Evolutionary conservation across 192 early-diverging fungal species (phyloP), one percentile per base, ranked within the genome.

Genomic region (Paraglomus occultum): DNA sequence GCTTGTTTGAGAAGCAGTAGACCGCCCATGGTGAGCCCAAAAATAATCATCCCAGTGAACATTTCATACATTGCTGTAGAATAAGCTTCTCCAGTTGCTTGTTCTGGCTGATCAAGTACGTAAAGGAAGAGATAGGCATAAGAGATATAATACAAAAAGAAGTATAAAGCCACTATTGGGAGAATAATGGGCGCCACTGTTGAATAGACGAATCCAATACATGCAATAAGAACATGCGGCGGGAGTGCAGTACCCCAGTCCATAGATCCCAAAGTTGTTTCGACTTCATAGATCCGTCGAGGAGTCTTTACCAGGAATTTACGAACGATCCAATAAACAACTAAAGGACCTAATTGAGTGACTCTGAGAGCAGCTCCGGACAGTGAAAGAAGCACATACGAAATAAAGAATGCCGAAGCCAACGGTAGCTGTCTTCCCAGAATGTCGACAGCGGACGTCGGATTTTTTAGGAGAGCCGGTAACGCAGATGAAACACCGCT

Each of bases 41-140:
- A 87, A 15, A 94, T 83, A 75, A 90, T 93, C 49, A 90, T 76
- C 47, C 85, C 91, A 17, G 84, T 81, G 22, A 79, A 85, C 45
- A 89, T 76, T 63, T 91, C 85, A 69, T 83, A 82, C 44, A 89
- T 77, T 11, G 83, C 76, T 47, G 74, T 76, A 0, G 88, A 86
- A 66, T 86, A 92, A 20, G 83, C 80, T 45, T 88, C 77, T 2
- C 91, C 91, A 18, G 84, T 87, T 1, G 87, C 83, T 51, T 82
- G 76, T 71, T 82, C 79, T 1, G 73, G 52, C 43, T 82, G 77
- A 31, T 85, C 79, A 71, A 88, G 90, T 4, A 92, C 90, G 53
- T 90, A 92, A 44, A 91, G 78, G 72, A 96, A 89, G 73, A 92
- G 89, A 77, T 96, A 92, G 0, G 82, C 72, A 73, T 92, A 95